Evolutionary conservation across 139 green algal species (phyloP), one percentile per base, ranked within the genome.

Genomic region (Micromonas commoda): DNA sequence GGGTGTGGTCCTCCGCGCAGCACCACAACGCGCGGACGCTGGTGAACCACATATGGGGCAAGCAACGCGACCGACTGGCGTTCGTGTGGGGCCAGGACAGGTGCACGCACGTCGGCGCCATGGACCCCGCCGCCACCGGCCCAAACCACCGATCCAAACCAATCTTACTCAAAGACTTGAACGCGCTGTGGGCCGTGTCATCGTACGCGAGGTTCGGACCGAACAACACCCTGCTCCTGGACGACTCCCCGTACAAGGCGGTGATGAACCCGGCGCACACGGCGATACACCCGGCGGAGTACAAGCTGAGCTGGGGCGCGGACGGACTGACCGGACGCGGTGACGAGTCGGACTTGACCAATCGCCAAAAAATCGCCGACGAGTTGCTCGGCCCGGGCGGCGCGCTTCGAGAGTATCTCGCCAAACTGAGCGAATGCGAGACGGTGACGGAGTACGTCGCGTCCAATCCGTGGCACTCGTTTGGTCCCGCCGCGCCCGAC

Each of bases 81-180:
- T 77, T 77, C 26, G 52, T 77, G 3, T 77, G 71, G 71, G 71
- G 71, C 4, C 71, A 77, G 33, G 71, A 77, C 1, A 24, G 32
- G 28, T 77, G 71, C 71, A 64, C 51, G 26, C 35, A 77, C 26
- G 52, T 51, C 20, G 71, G 60, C 45, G 45, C 45, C 9, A 57
- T 57, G 45, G 63, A 33, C 31, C 32, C 34, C 29, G 31, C 31
- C 52, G 52, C 71, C 29, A 52, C 61, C 20, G 68, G 33, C 20
- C 33, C n/a, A n/a, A n/a, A n/a, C n/a, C n/a, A n/a, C 24, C 35
- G 68, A 67, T 21, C 28, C 0, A 57, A 68, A 20, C 71, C 52
- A 0, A 45, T 77, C 3, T 53, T 77, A 35, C 31, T 69, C 3
- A 77, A 77, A 28, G 71, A 77, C 6, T 28, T 77, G 9, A 3